These are phyloP conservation scores for Polytrichum commune DNA, from an alignment of 225 moss, liverwort and hornwort genomes.

Conservation along the genomic window DNA sequence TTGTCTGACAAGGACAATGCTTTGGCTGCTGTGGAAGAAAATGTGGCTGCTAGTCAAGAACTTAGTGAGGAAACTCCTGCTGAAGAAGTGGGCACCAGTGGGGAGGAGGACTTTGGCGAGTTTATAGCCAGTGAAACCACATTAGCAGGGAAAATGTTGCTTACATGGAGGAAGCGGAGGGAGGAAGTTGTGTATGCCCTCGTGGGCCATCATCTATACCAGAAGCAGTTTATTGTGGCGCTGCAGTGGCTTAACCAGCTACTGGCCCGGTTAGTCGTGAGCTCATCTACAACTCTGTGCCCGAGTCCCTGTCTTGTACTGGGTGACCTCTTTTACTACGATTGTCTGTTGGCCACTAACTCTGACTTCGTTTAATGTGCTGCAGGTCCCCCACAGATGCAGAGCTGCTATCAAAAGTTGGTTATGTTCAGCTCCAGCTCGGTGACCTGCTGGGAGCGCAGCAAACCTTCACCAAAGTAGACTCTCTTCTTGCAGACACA, in stretches of 20 bases:
- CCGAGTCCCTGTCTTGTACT: too few relatives aligned
- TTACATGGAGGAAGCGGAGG: conserved; percentile 76
- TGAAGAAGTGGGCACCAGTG: conserved; percentile 47
- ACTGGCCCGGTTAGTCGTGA: conserved; percentile 45
- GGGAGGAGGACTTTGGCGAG: conserved; percentile 85
- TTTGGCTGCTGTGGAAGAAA: conserved; percentile 14
- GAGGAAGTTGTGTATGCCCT: conserved; percentile 80
- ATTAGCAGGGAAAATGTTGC: conserved; percentile 46
- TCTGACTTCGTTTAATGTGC: too few relatives aligned
- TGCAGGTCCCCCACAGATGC: conserved; percentile 66
- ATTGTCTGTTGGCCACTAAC: too few relatives aligned
- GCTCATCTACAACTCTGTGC: too few relatives aligned
- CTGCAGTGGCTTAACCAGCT: conserved; percentile 82
- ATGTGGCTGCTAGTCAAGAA: conserved; percentile 8
- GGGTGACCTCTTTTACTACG: too few relatives aligned
- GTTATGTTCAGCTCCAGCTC: conserved; percentile 93
- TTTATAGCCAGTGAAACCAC: conserved; percentile 64
- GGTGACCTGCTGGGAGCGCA: conserved; percentile 95
- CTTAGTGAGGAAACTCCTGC: conserved; percentile 13
- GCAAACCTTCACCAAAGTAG: conserved; percentile 79
- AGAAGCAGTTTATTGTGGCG: conserved; percentile 84
- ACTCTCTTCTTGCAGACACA: conserved; percentile 59
- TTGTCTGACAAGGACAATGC: conserved; percentile 28
- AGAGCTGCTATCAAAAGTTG: conserved; percentile 85
- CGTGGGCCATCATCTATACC: conserved; percentile 87